Base-by-base conservation (phyloP, 495 filamentous ascomycete species). In the Aspergillus nanangensis region DNA sequence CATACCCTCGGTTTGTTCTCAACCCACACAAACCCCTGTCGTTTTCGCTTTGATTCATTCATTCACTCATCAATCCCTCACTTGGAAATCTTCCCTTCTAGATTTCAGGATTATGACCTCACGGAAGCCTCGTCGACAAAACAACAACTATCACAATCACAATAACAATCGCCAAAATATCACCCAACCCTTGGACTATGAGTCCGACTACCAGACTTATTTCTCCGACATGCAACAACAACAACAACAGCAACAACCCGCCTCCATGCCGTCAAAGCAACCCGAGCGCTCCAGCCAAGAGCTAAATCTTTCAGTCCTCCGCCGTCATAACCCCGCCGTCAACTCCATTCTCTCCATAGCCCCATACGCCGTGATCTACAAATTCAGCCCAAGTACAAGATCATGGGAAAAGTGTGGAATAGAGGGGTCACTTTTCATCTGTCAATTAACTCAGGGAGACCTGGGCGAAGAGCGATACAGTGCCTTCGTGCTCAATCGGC, bases 381-480 rank as follows among this genome's bases (percentile, higher is more conserved):
- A 72, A 53, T 92, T 92, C 67, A 74, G 69, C 31, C 73, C 78
- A 17, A 63, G 71, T 3, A 64, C 76, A 3, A 60, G 75, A 39
- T 64, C 71, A 45, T 96, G 90, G 90, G 83, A 92, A 54, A 92
- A 89, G 61, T 72, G 70, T 33, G 82, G 78, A 29, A 70, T 87
- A 13, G 88, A 94, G 63, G 90, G 90, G 36, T 84, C 84, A 3
- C 70, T 95, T 34, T 96, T 95, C 66, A 76, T 94, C 29, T 90
- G 83, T 70, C 71, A 82, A 43, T 77, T 81, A 43, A 60, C 71
- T 4, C 60, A 67, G 11, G 64, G 65, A 3, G 39, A 49, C 3
- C 47, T 67, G 8, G 74, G 71, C 32, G 67, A 70, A 31, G 75
- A 79, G 19, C 66, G 79, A 38, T 84, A 81, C 58, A 65, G 61